A percentile compares a stretch with the other conserved stretches of the same genome.
Evolutionary conservation across 371 early-diverging fungal genomes (phyloP).

Genomic region (Gilbertella persicaria): DNA sequence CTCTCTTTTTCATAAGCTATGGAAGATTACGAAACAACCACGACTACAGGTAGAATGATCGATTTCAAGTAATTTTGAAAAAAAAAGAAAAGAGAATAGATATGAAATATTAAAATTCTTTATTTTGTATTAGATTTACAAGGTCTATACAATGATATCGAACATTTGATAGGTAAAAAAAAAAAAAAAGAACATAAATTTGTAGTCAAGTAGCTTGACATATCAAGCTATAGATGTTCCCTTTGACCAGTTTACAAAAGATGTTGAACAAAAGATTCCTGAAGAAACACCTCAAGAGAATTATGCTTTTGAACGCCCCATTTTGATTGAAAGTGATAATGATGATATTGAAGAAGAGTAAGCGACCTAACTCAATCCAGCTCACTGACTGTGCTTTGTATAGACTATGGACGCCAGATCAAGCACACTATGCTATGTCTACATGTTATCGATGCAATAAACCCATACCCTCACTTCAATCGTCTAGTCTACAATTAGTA

Average conservation of each 20-base stretch:
- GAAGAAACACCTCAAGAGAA: neutral
- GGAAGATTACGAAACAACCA: neutral
- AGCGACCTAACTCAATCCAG: neutral
- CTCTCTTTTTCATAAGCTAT: neutral
- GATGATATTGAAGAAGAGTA: slow-evolving; percentile 29
- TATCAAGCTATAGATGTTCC: slow-evolving; percentile 8
- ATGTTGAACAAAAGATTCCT: neutral
- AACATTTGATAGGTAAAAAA: slow-evolving; percentile 20
- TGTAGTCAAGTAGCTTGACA: too few relatives aligned
- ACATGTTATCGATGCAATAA: slow-evolving; percentile 14
- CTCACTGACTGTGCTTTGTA: neutral
- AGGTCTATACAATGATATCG: slow-evolving; percentile 24
- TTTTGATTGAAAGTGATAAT: slow-evolving; percentile 26
- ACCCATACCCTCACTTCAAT: neutral
- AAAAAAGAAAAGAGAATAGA: neutral
- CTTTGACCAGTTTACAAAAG: slow-evolving; percentile 5
- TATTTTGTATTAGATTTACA: slow-evolving; percentile 1
- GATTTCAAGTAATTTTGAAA: slow-evolving; percentile 1
- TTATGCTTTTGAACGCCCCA: slow-evolving; percentile 17
- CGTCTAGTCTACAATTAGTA: too few relatives aligned
- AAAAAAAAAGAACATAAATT: neutral
- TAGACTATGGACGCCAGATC: slow-evolving; percentile 6
- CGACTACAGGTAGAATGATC: too few relatives aligned
- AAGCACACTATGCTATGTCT: neutral
- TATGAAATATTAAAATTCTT: neutral